Conservation (phyloP, 106 monocot genomes). For the Apostasia shenzhenica region DNA sequence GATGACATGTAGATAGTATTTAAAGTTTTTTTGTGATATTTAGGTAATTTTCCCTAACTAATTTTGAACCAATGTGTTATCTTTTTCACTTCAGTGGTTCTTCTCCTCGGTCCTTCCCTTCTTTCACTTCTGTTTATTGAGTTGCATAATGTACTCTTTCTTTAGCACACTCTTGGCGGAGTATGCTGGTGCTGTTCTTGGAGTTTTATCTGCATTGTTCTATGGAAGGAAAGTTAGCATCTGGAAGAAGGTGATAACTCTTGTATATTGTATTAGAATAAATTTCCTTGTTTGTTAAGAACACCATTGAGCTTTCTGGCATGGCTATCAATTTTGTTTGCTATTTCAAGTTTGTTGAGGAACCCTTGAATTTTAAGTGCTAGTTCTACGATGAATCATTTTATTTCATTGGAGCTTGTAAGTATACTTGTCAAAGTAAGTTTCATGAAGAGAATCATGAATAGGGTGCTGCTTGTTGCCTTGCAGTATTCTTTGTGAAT, state of each 20-base stretch:
- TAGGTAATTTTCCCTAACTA: no score
- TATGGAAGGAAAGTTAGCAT: conserved; percentile 72
- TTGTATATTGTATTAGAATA: not conserved
- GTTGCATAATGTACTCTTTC: conserved; percentile 13
- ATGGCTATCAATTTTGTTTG: not conserved
- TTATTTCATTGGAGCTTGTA: no score
- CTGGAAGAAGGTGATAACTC: conserved; percentile 70
- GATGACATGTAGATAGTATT: no score
- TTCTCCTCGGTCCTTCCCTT: not conserved
- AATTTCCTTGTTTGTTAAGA: not conserved
- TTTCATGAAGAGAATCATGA: no score
- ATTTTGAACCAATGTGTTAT: no score
- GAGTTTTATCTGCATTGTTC: conserved; percentile 82
- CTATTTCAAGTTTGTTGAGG: not conserved
- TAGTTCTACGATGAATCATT: no score
- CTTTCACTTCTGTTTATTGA: conserved; percentile 8
- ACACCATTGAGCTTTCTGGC: not conserved
- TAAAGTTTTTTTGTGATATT: no score
- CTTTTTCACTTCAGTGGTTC: no score
- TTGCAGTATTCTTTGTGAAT: no score
- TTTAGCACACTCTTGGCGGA: conserved; percentile 79
- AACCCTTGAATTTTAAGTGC: no score
- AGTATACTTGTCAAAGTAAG: no score
- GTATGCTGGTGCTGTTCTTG: conserved; percentile 92
- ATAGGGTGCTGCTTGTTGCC: no score